Evolutionary conservation across 2,329 filamentous ascomycete genomes (phyloP).

Genomic region (Penicillium occitanis): DNA sequence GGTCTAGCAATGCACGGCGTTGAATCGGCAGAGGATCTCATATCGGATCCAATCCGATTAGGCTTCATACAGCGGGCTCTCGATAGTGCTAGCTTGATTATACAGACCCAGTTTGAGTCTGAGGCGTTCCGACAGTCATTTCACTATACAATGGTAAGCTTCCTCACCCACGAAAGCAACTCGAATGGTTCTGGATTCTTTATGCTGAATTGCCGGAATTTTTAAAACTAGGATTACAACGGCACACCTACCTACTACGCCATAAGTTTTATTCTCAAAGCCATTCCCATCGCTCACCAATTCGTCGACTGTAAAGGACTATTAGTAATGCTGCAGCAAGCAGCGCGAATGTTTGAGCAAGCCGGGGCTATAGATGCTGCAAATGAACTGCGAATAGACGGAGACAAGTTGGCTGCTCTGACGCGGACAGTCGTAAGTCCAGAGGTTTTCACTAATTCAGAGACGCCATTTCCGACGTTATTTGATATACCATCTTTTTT

Average conservation of each 20-base stretch:
- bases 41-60: slow-evolving; percentile 1
- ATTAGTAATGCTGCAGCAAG: neutral
- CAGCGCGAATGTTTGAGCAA: slow-evolving; percentile 11
- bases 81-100: slow-evolving; percentile 10
- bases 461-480: neutral
- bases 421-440: neutral
- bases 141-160: neutral
- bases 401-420: neutral
- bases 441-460: neutral
- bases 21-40: neutral
- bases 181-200: too few relatives aligned
- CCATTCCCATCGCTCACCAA: neutral
- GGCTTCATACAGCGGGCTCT: slow-evolving; percentile 1
- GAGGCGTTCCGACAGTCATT: neutral
- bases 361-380: slow-evolving; percentile 6
- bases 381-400: neutral
- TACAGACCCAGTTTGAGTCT: slow-evolving; percentile 6
- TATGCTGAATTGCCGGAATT: neutral
- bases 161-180: too few relatives aligned
- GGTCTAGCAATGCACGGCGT: neutral
- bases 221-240: neutral
- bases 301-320: slow-evolving; percentile 6
- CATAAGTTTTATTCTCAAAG: slow-evolving; percentile 11
- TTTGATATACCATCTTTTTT: slow-evolving; percentile 11
- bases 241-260: slow-evolving; percentile 7